Evolutionary conservation across 129 eudicot species (phyloP).

Genomic region (Escallonia rubra): DNA sequence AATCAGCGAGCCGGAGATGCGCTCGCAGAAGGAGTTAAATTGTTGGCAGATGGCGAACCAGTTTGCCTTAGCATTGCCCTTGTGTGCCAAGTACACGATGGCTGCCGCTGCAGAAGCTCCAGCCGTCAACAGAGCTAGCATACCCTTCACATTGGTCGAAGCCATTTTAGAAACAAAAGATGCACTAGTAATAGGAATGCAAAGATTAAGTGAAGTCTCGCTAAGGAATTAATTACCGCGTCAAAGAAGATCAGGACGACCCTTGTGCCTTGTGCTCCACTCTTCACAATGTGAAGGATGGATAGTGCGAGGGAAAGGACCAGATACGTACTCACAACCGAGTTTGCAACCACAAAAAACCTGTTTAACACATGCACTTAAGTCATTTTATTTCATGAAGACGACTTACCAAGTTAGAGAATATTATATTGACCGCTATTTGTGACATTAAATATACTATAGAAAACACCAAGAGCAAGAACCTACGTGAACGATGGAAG

Average conservation of each 20-base stretch:
- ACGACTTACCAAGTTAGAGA: too few relatives aligned
- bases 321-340: conserved; percentile 57
- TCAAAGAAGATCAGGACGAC: conserved; percentile 58
- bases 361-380: conserved; percentile 21
- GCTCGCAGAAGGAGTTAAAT: conserved; percentile 58
- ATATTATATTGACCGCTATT: too few relatives aligned
- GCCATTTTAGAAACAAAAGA: too few relatives aligned
- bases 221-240: conserved; percentile 34
- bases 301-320: conserved; percentile 73
- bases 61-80: conserved; percentile 50
- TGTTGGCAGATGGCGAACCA: conserved; percentile 65
- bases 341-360: conserved; percentile 78
- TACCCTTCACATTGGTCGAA: conserved; percentile 23
- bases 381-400: background rate
- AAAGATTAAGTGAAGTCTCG: background rate
- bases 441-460: too few relatives aligned
- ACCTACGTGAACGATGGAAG: conserved; percentile 73
- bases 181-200: background rate
- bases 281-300: conserved; percentile 56
- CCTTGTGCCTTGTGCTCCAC: conserved; percentile 41
- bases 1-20: conserved; percentile 66
- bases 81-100: conserved; percentile 68
- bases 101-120: conserved; percentile 84
- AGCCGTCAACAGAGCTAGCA: conserved; percentile 57
- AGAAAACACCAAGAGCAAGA: background rate